A percentile compares a stretch with the other conserved stretches of the same genome.
phyloP scores from a whole-genome alignment of 2,329 filamentous ascomycete genomes.

The Diaporthe vexans region DNA sequence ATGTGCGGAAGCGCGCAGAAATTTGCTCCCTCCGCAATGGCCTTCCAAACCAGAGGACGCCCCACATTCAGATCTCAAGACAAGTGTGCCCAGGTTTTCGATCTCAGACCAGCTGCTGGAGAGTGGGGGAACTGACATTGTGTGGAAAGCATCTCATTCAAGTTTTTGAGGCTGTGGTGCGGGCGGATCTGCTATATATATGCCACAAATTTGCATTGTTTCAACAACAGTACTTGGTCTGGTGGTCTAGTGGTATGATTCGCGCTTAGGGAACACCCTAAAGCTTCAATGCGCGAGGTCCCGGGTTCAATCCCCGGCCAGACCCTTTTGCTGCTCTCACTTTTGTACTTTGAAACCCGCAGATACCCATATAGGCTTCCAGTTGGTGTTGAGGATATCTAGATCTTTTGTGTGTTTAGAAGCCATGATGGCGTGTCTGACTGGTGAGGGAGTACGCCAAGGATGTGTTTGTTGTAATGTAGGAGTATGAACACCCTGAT shows the following conservation, averaged over 20 bases:
- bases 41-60: too few relatives aligned
- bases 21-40: too few relatives aligned
- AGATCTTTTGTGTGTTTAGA: too few relatives aligned
- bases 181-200: background rate
- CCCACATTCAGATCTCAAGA: too few relatives aligned
- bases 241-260: conserved; percentile 39
- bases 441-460: background rate
- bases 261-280: conserved; percentile 35
- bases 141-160: too few relatives aligned
- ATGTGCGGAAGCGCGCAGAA: too few relatives aligned
- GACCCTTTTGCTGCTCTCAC: background rate
- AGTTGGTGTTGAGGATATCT: background rate
- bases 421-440: background rate
- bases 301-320: conserved; percentile 35
- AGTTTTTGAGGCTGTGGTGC: too few relatives aligned
- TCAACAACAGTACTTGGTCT: conserved; percentile 22
- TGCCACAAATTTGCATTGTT: background rate
- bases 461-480: background rate
- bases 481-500: background rate
- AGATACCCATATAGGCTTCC: background rate
- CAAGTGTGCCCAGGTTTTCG: too few relatives aligned
- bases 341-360: background rate
- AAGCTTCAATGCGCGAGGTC: conserved; percentile 30
- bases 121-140: too few relatives aligned
- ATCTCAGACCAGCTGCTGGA: too few relatives aligned